These are phyloP conservation scores for Daldinia childiae DNA, from an alignment of 495 filamentous ascomycete genomes.

Conservation along the genomic window DNA sequence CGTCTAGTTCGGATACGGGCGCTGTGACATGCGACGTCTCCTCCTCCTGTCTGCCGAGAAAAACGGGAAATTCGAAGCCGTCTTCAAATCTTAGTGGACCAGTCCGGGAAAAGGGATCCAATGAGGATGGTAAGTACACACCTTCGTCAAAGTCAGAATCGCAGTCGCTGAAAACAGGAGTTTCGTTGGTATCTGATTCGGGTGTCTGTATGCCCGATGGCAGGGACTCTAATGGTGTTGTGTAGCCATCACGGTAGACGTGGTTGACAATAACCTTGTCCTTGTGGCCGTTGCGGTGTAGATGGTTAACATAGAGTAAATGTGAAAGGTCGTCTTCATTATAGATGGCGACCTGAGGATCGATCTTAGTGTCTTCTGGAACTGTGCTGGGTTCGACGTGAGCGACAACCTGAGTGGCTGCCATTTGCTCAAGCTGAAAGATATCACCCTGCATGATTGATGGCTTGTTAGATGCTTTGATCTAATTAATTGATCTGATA, in stretches of 20 bases:
- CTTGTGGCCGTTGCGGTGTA: constrained; percentile 36
- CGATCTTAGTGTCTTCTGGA: constrained; percentile 7
- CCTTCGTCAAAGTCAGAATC: constrained; percentile 45
- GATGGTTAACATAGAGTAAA: constrained; percentile 41
- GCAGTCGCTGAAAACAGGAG: constrained; percentile 46
- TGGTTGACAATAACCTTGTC: constrained; percentile 42
- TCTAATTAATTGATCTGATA: constrained; percentile 3
- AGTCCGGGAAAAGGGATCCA: constrained; percentile 16
- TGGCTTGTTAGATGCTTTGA: constrained; percentile 13
- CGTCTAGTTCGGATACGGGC: neutral
- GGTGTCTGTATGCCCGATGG: constrained; percentile 34
- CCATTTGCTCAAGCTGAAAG: constrained; percentile 43
- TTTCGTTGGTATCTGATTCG: constrained; percentile 34
- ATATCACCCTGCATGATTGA: constrained; percentile 47
- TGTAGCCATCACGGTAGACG: constrained; percentile 37
- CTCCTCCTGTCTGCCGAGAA: constrained; percentile 45
- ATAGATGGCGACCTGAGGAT: constrained; percentile 53
- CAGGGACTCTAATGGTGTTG: constrained; percentile 20
- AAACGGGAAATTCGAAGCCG: constrained; percentile 44
- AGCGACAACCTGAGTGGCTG: constrained; percentile 16
- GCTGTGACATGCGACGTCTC: constrained; percentile 9
- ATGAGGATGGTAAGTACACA: constrained; percentile 23
- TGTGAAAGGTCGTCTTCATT: constrained; percentile 57
- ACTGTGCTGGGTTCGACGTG: constrained; percentile 12
- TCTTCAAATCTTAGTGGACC: constrained; percentile 39